phyloP scores from a whole-genome alignment of 106 monocot species.

The Cymbidium sinense region DNA sequence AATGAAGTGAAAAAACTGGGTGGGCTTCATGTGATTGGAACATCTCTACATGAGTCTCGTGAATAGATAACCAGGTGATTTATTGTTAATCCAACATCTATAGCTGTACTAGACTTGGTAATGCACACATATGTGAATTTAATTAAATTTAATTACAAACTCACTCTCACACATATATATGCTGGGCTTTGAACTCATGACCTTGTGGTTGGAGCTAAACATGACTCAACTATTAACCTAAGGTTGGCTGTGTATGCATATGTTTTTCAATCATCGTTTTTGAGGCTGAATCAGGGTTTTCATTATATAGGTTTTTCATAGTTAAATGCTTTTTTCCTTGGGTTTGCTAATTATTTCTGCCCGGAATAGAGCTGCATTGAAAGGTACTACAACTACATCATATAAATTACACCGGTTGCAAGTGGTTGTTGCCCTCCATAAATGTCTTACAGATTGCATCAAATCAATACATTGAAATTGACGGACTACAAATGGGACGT shows the following conservation, averaged over 20 bases:
- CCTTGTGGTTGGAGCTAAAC: no score
- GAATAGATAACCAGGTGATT: conserved; percentile 96
- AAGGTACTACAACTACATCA: neutral
- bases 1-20: conserved; percentile 82
- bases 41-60: conserved; percentile 97
- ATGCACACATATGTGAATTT: neutral
- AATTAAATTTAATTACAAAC: no score
- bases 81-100: neutral
- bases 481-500: no score
- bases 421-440: no score
- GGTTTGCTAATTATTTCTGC: neutral
- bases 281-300: neutral
- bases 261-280: neutral
- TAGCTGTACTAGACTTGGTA: neutral
- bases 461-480: no score
- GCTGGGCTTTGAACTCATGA: no score
- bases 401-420: neutral
- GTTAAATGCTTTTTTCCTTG: neutral
- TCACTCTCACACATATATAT: no score
- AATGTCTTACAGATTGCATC: no score
- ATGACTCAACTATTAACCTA: no score
- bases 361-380: neutral
- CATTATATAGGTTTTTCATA: neutral
- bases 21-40: conserved; percentile 99
- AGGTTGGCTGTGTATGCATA: no score